Evolutionary conservation across 1,284 basidiomycete genomes (phyloP).

Genomic region (Ustilago loliicola): DNA sequence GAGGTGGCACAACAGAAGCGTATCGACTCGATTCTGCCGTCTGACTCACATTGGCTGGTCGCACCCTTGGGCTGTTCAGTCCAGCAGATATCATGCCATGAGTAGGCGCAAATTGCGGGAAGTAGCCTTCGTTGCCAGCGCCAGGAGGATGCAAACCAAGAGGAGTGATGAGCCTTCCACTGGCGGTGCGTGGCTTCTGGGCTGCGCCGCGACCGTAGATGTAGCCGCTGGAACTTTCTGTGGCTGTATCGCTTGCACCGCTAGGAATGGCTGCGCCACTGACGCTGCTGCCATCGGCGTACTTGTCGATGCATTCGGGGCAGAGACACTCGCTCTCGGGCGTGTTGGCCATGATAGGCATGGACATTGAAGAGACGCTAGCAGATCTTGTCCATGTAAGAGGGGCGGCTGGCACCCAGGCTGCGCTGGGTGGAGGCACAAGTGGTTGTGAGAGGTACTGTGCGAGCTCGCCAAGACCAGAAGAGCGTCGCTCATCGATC

Average conservation of each 20-base stretch:
- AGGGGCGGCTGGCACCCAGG: constrained; percentile 28
- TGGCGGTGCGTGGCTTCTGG: constrained; percentile 57
- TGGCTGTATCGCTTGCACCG: constrained; percentile 64
- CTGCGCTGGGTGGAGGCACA: constrained; percentile 21
- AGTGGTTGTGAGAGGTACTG: constrained; percentile 57
- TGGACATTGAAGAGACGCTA: constrained; percentile 41
- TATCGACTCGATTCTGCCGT: constrained; percentile 3
- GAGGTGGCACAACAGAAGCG: constrained; percentile 18
- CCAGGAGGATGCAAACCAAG: constrained; percentile 52
- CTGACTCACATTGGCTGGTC: constrained; percentile 13
- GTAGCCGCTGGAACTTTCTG: constrained; percentile 59
- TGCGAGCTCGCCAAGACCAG: constrained; percentile 54
- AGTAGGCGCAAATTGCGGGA: constrained; percentile 35
- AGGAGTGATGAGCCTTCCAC: constrained; percentile 62
- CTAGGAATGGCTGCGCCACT: constrained; percentile 58
- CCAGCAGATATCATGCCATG: constrained; percentile 20
- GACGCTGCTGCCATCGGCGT: constrained; percentile 45
- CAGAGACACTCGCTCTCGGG: constrained; percentile 63
- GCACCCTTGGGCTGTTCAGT: constrained; percentile 27
- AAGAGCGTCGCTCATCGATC: constrained; percentile 59
- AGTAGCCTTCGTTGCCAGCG: constrained; percentile 50
- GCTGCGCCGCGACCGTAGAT: constrained; percentile 33
- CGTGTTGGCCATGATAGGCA: constrained; percentile 29
- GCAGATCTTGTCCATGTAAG: constrained; percentile 23
- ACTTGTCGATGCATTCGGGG: constrained; percentile 61